phyloP scores from a whole-genome alignment of 2,329 filamentous ascomycete species.

The Teratosphaeriaceae sp. region DNA sequence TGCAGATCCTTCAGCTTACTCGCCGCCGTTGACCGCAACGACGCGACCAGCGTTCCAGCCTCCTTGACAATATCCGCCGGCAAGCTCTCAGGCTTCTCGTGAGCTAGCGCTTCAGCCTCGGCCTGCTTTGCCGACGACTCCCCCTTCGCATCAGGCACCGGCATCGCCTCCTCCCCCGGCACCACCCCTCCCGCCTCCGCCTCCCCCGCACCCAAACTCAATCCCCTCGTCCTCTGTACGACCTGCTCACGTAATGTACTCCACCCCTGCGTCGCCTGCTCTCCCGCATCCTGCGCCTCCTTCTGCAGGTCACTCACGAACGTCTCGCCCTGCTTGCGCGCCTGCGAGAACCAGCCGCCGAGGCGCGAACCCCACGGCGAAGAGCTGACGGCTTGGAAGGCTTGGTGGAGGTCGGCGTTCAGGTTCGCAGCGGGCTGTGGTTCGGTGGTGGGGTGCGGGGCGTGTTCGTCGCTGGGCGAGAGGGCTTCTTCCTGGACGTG shows the following conservation, averaged over 20 bases:
- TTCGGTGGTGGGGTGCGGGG: slow-evolving; percentile 33
- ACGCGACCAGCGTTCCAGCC: slow-evolving; percentile 62
- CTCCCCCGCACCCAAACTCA: slow-evolving; percentile 18
- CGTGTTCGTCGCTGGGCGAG: slow-evolving; percentile 37
- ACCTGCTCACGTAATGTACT: slow-evolving; percentile 52
- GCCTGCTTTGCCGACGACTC: not conserved
- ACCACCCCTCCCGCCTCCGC: slow-evolving; percentile 12
- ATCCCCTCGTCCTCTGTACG: slow-evolving; percentile 21
- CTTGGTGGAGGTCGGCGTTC: slow-evolving; percentile 86
- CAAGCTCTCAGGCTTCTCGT: slow-evolving; percentile 36
- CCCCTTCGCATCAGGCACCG: slow-evolving; percentile 1
- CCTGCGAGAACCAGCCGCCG: slow-evolving; percentile 80
- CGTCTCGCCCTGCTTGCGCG: slow-evolving; percentile 85
- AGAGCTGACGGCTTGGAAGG: slow-evolving; percentile 85
- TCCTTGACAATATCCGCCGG: slow-evolving; percentile 47
- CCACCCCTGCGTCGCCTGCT: slow-evolving; percentile 73
- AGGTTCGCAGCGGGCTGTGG: slow-evolving; percentile 43
- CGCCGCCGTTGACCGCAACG: slow-evolving; percentile 44
- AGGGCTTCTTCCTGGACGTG: slow-evolving; percentile 84
- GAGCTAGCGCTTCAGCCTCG: slow-evolving; percentile 4
- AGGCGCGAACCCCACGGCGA: slow-evolving; percentile 88
- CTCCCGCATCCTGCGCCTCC: slow-evolving; percentile 64
- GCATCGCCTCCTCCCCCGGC: slow-evolving; percentile 25
- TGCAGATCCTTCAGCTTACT: slow-evolving; percentile 77
- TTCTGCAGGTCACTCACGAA: slow-evolving; percentile 79